These are phyloP conservation scores for Kokia cookei DNA, from an alignment of 441 rosid species.

Conservation along the genomic window DNA sequence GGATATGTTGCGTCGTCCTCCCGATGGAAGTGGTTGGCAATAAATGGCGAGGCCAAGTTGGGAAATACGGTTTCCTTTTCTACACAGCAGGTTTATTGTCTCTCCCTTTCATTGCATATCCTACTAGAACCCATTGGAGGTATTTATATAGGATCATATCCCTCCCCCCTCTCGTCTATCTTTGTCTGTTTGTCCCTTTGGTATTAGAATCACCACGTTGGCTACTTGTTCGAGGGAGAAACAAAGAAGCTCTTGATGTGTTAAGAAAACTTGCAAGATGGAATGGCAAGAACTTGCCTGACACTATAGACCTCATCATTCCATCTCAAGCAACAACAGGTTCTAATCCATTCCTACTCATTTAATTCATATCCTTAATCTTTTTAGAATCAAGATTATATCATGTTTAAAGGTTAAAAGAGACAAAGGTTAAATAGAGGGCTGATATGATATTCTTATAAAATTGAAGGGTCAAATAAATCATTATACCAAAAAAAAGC, in stretches of 20 bases:
- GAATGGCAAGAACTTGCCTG: conserved; percentile 45
- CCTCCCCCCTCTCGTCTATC: conserved; percentile 39
- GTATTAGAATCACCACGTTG: conserved; percentile 73
- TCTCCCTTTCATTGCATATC: conserved; percentile 48
- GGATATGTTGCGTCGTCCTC: conserved; percentile 62
- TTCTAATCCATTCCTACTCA: no score
- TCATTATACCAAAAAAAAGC: no score
- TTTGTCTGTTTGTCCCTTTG: conserved; percentile 33
- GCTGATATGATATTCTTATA: no score
- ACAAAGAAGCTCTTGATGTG: conserved; percentile 43
- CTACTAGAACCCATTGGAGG: conserved; percentile 49
- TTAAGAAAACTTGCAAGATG: conserved; percentile 34
- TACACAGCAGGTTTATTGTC: conserved; percentile 61
- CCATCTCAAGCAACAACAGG: conserved; percentile 16
- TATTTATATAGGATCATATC: conserved; percentile 40
- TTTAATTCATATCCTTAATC: no score
- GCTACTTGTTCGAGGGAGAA: conserved; percentile 45
- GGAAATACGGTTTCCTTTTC: conserved; percentile 65
- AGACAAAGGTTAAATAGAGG: no score
- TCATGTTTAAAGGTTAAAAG: no score
- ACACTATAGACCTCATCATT: conserved; percentile 27
- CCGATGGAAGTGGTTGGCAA: conserved; percentile 53
- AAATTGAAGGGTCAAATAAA: no score
- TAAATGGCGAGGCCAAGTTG: conserved; percentile 71
- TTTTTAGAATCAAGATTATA: no score